Base-by-base conservation (phyloP, 2,329 filamentous ascomycete genomes). In the Bipolaris bicolor region DNA sequence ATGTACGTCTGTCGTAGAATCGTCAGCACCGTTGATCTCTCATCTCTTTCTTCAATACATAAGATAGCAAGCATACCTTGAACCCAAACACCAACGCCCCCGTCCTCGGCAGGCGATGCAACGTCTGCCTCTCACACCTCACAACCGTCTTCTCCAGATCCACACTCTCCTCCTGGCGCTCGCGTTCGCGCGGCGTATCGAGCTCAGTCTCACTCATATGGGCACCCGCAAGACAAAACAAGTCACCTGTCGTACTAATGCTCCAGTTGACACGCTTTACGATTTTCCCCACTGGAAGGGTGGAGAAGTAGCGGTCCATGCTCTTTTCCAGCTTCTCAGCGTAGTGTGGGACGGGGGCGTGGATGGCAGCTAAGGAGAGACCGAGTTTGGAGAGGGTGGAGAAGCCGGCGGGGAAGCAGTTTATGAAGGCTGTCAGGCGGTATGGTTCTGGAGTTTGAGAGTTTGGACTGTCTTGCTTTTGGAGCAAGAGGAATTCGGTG, bases 251-350 rank as follows among this genome's bases (percentile, higher is more conserved):
- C 0, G 79, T 82, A 2, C 76, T 79, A 3, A 84, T 71, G 5
- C 72, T 75, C 82, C 82, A 84, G 68, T 89, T 89, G 1, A 76
- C 75, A 5, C 87, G 74, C 67, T 81, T 81, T 1, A 88, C 84
- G 11, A 83, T 78, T 60, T 78, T 81, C 0, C 85, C 86, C 0
- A 80, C 76, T 10, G 83, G 80, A 0, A 88, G 47, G 11, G 72
- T 70, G 1, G 81, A 79, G 67, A 88, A 88, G 73, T 85, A 88
- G 1, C 83, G 76, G 66, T 89, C 86, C 86, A 88, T 88, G 49
- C 79, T 82, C 48, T 76, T 80, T 64, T 84, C 83, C 0, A 89
- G 64, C 65, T 86, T 88, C 44, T 78, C 71, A 31, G 68, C 74
- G 66, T 88, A 88, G 6, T 81, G 79, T 0, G 86, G 86, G 0